Evolutionary conservation across 1,139 yeast genomes (phyloP).

Genomic region (Yarrowia galli): DNA sequence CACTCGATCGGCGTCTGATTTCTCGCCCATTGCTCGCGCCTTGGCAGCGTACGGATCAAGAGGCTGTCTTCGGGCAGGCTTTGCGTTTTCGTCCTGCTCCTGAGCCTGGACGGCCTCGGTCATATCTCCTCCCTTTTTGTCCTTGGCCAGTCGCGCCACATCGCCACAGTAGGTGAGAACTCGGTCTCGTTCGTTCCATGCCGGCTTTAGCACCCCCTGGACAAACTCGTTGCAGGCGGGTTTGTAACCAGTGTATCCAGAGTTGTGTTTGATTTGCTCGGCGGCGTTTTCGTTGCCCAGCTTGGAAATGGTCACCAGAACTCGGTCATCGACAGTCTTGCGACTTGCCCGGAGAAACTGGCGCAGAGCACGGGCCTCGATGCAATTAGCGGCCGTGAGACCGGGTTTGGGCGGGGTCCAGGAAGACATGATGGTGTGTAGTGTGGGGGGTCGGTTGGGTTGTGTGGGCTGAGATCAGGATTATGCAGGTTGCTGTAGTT

Average conservation of each 20-base stretch:
- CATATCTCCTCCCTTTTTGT: constrained; percentile 17
- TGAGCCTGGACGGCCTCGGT: background rate
- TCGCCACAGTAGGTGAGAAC: constrained; percentile 24
- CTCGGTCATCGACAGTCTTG: constrained; percentile 32
- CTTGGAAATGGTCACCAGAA: constrained; percentile 33
- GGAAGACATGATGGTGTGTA: constrained; percentile 11
- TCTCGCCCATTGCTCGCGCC: background rate
- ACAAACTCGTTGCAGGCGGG: constrained; percentile 34
- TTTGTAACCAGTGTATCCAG: constrained; percentile 16
- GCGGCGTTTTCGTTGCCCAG: constrained; percentile 30
- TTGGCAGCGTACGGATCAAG: constrained; percentile 28
- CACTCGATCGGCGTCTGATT: constrained; percentile 17
- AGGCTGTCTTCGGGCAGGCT: constrained; percentile 1
- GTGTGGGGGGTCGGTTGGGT: background rate
- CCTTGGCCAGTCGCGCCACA: constrained; percentile 23
- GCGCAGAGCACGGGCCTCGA: constrained; percentile 31
- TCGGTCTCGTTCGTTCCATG: constrained; percentile 27
- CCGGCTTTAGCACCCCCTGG: constrained; percentile 13
- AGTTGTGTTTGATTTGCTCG: constrained; percentile 21
- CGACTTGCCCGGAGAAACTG: constrained; percentile 35
- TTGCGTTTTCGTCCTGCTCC: background rate
- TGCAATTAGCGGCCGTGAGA: constrained; percentile 20
- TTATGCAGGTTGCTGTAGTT: constrained; percentile 20
- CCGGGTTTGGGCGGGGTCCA: constrained; percentile 30
- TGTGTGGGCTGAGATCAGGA: constrained; percentile 10